These are phyloP conservation scores for Nephelium lappaceum DNA, from an alignment of 345 rosid species.

Conservation along the genomic window DNA sequence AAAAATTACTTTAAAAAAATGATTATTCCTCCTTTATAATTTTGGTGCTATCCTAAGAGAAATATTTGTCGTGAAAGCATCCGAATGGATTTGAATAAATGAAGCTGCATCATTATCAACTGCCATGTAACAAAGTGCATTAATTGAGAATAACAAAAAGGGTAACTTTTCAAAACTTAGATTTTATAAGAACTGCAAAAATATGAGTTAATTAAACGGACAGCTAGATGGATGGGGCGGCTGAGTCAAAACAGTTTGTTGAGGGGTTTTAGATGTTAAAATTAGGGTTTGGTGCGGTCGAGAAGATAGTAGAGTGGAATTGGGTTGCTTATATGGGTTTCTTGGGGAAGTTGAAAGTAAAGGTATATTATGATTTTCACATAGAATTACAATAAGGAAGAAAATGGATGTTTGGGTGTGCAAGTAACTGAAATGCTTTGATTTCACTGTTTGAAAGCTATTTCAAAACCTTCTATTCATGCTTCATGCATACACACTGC, in stretches of 20 bases:
- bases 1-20: neutral
- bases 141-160: conserved; percentile 14
- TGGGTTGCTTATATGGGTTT: conserved; percentile 27
- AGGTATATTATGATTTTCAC: conserved; percentile 26
- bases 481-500: conserved; percentile 10
- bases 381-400: conserved; percentile 16
- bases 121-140: conserved; percentile 31
- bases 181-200: neutral
- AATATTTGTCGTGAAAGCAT: neutral
- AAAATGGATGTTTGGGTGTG: conserved; percentile 30
- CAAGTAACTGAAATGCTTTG: conserved; percentile 38
- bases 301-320: conserved; percentile 7
- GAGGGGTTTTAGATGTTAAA: conserved; percentile 19
- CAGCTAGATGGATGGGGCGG: neutral
- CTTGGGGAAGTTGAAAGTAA: conserved; percentile 21
- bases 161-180: neutral
- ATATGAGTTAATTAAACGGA: neutral
- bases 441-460: conserved; percentile 46
- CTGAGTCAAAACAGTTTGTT: conserved; percentile 30
- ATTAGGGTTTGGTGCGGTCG: conserved; percentile 16
- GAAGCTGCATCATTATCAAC: conserved; percentile 24
- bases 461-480: conserved; percentile 35
- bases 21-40: neutral
- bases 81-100: neutral
- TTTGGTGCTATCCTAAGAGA: neutral